Base-by-base conservation (phyloP, 106 monocot species). In the Acorus calamus region DNA sequence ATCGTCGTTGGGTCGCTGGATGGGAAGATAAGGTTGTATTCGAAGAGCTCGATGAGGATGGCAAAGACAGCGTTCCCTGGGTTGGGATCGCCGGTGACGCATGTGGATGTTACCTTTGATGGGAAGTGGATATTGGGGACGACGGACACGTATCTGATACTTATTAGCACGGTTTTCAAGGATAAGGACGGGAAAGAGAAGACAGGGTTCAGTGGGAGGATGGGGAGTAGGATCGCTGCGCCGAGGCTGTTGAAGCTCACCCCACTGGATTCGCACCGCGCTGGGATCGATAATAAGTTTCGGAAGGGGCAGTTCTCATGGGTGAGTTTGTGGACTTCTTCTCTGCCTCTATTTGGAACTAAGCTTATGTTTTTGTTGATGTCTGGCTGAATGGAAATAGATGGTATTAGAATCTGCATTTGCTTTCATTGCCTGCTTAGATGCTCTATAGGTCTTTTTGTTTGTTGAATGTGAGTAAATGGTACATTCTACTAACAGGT, bases 181-280 rank as follows among this genome's bases (percentile, higher is more conserved):
- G 92, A 92, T 56, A 92, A 92, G 58, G 92, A 88, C 61, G 92
- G 92, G 42, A 92, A 78, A 44, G 92, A 92, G 62, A 92, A 92
- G 69, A 92, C 79, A 5, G 92, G 92, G 2, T 92, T 92, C 66
- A 61, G 65, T 61, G 92, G 92, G 14, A 50, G 92, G 14, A 92
- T 92, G 92, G 92, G 92, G 8, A 85, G 80, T 65, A 77, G 80
- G 60, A 85, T 92, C 69, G 88, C 88, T 7, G 88, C 92, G 6
- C 92, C 92, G 10, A 88, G 92, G 61, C 66, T 92, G 70, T 73
- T 92, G 76, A 92, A 92, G 80, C 84, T 92, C 51, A 88, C 68
- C 66, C 92, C 92, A 10, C 13, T 88, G 44, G 88, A 92, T 74
- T 88, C 88, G 11, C 82, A 88, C 54, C 43, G 80, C 51, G 87